phyloP scores from a whole-genome alignment of 345 rosid species.

The Gynandropsis gynandra region DNA sequence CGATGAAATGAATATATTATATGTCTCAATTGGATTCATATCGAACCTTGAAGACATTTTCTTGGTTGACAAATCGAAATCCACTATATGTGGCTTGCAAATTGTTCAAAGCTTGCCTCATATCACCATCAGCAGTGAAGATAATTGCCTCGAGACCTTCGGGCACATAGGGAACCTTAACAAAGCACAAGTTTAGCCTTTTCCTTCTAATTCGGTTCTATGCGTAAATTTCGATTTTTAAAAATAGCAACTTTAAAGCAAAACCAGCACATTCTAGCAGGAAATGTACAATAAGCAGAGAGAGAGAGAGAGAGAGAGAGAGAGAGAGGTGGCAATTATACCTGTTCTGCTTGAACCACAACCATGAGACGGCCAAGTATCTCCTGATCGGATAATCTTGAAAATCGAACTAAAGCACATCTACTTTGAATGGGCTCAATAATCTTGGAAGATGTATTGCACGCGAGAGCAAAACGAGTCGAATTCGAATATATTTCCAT shows the following conservation, averaged over 20 bases:
- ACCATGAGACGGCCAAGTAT: constrained; percentile 91
- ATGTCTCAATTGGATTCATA: not conserved
- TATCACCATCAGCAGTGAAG: constrained; percentile 98
- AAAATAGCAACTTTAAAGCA: no score
- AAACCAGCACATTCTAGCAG: not conserved
- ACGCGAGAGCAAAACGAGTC: constrained; percentile 96
- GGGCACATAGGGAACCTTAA: constrained; percentile 83
- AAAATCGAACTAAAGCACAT: constrained; percentile 92
- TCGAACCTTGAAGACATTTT: constrained; percentile 90
- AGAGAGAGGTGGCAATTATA: constrained; percentile 18
- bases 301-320: not conserved
- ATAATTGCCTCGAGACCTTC: constrained; percentile 98
- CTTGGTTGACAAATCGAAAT: constrained; percentile 86
- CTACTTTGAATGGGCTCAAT: constrained; percentile 99
- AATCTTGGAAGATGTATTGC: constrained; percentile 78
- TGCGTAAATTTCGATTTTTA: no score
- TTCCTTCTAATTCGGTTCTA: no score
- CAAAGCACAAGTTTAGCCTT: no score
- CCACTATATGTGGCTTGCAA: constrained; percentile 94
- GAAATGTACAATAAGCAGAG: not conserved
- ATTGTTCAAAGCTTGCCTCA: constrained; percentile 97
- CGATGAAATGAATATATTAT: not conserved
- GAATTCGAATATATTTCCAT: constrained; percentile 94
- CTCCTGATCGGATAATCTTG: constrained; percentile 88
- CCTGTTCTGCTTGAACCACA: constrained; percentile 79